Base-by-base conservation (phyloP, 805 yeast species). In the Hanseniaspora meyeri region DNA sequence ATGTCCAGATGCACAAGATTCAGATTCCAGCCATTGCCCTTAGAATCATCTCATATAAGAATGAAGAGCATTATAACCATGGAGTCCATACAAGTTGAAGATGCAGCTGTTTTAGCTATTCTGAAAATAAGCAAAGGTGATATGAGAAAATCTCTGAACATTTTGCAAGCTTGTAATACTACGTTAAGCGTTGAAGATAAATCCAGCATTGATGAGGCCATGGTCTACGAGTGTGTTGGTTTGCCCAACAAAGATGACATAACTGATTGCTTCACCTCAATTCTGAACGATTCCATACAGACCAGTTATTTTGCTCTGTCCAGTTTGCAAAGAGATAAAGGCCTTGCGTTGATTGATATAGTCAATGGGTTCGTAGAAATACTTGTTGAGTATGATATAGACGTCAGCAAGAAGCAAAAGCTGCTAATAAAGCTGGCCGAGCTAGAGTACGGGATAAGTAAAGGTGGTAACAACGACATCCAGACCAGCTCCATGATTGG, bases 1-100 rank as follows among this genome's bases (percentile, higher is more conserved):
- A 71, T 91, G 51, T 88, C 96, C 43, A 80, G 99, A 68, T 93
- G 98, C 68, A 93, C 98, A 8, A 74, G 97, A 62, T 95, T 93
- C 74, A 76, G 98, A 63, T 93, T 93, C 71, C 80, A 86, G 46
- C 98, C 98, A 3, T 72, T 93, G 54, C 70, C 81, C 1, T 74
- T 75, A 51, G 77, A 72, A 2, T 88, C 96, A 1, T 81, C 91
- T 29, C 75, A 76, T 59, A 79, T 77, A 37, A 79, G 95, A 55
- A 72, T 91, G 32, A 72, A 77, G 49, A 74, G 78, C 59, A 96
- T 93, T 9, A 75, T 88, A 49, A 76, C 78, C 43, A 73, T 73
- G 54, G 99, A 93, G 63, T 68, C 79, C 0, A 71, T 93, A 49
- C 70, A 74, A 4, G 72, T 93, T 10, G 65, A 74, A 0, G 69